phyloP scores from a whole-genome alignment of 2,329 filamentous ascomycete genomes.

The Cladosporium velox region DNA sequence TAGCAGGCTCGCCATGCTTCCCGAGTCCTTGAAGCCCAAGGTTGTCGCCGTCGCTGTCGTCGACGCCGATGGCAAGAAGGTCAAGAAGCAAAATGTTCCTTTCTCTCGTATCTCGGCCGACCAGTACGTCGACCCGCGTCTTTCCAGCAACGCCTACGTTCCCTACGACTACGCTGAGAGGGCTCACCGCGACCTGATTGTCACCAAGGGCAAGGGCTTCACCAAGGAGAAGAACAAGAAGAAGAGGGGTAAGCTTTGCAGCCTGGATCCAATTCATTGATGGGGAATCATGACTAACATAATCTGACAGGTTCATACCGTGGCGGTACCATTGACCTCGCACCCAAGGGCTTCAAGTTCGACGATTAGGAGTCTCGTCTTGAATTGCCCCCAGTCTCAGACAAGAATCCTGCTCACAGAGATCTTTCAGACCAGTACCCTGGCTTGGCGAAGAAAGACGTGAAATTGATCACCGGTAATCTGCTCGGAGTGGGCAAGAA shows the following conservation, averaged over 20 bases:
- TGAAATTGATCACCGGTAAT: background rate
- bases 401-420: background rate
- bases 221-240: conserved; percentile 99
- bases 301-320: conserved; percentile 61
- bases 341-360: conserved; percentile 88
- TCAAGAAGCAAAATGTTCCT: conserved; percentile 62
- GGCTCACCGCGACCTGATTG: conserved; percentile 82
- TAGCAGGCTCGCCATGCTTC: conserved; percentile 31
- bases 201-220: conserved; percentile 94
- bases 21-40: conserved; percentile 16
- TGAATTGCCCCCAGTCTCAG: background rate
- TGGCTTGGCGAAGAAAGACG: background rate
- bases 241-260: conserved; percentile 40
- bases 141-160: conserved; percentile 78
- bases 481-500: background rate
- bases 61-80: conserved; percentile 32
- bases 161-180: conserved; percentile 85
- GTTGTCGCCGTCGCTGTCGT: conserved; percentile 1
- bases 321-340: conserved; percentile 83
- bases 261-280: background rate
- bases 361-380: conserved; percentile 62
- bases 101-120: conserved; percentile 77
- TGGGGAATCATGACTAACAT: background rate
- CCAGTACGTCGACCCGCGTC: conserved; percentile 66
- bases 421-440: too few species aligned